These are phyloP conservation scores for Cardiospermum halicacabum DNA, from an alignment of 345 rosid genomes.

Conservation along the genomic window DNA sequence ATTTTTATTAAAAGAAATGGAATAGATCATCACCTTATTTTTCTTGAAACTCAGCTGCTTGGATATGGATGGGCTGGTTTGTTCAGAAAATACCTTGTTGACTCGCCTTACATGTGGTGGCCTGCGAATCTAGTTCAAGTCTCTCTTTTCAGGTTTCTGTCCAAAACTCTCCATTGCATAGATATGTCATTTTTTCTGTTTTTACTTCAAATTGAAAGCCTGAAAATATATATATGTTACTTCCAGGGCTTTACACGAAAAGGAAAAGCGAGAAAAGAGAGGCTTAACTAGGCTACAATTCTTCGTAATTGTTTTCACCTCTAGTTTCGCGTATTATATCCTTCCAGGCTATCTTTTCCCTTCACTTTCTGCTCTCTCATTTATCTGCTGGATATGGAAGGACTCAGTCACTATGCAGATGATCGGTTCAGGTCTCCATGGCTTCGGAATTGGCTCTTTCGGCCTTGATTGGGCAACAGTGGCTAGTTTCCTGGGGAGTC, in stretches of 20 bases:
- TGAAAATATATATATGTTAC: not conserved
- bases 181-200: too few relatives aligned
- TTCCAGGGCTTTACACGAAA: constrained; percentile 55
- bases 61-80: constrained; percentile 68
- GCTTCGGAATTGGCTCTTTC: constrained; percentile 44
- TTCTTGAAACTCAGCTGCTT: too few relatives aligned
- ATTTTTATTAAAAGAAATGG: too few relatives aligned
- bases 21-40: too few relatives aligned
- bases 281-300: constrained; percentile 39
- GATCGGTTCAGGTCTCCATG: constrained; percentile 36
- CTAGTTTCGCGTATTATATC: constrained; percentile 33
- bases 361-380: constrained; percentile 23
- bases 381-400: constrained; percentile 33
- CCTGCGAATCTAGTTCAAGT: constrained; percentile 51
- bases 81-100: constrained; percentile 48
- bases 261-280: constrained; percentile 27
- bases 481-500: constrained; percentile 34
- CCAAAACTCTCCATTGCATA: not conserved
- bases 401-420: constrained; percentile 24
- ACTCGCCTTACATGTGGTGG: constrained; percentile 68
- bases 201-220: constrained; percentile 18
- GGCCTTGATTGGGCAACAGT: constrained; percentile 45
- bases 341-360: constrained; percentile 33
- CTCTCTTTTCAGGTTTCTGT: constrained; percentile 34
- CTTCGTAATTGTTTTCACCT: constrained; percentile 25